Evolutionary conservation across 163 green algal genomes (phyloP).

Genomic region (Trebouxiophyceae sp.): DNA sequence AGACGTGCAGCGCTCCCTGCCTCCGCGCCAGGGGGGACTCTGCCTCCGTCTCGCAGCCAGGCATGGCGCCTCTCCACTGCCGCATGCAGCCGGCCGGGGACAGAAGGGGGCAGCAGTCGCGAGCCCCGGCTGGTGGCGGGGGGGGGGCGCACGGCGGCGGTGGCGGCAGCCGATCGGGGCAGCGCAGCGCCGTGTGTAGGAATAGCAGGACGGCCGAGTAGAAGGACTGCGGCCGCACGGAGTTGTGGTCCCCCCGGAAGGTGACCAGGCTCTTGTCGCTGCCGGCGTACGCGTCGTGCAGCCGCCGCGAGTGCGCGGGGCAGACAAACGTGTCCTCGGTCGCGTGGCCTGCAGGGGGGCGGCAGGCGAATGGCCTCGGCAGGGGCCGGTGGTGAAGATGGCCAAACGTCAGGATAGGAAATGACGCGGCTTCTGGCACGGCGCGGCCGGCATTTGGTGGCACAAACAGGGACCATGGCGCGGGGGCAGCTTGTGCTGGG

Average conservation of each 20-base stretch:
- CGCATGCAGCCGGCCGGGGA: background rate
- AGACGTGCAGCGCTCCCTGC: background rate
- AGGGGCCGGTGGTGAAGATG: background rate
- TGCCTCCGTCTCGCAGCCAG: too few species aligned
- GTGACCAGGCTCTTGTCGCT: slow-evolving; percentile 72
- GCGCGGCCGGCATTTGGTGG: too few species aligned
- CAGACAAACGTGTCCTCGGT: slow-evolving; percentile 81
- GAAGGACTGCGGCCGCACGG: slow-evolving; percentile 58
- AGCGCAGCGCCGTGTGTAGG: slow-evolving; percentile 68
- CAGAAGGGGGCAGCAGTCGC: background rate
- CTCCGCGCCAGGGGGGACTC: too few species aligned
- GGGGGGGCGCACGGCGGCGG: background rate
- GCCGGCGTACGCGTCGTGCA: slow-evolving; percentile 49
- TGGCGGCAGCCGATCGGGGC: background rate
- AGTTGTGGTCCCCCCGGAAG: slow-evolving; percentile 96
- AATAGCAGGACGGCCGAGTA: slow-evolving; percentile 80
- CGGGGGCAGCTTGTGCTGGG: too few species aligned
- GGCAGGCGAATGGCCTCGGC: background rate
- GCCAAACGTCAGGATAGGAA: too few species aligned
- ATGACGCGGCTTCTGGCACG: background rate
- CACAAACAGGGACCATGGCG: too few species aligned
- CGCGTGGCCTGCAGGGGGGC: slow-evolving; percentile 65
- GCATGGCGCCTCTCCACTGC: too few species aligned
- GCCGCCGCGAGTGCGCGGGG: slow-evolving; percentile 62
- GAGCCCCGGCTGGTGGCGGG: too few species aligned